Evolutionary conservation across 1,139 yeast species (phyloP).

Genomic region (Yamadazyma dendronema): DNA sequence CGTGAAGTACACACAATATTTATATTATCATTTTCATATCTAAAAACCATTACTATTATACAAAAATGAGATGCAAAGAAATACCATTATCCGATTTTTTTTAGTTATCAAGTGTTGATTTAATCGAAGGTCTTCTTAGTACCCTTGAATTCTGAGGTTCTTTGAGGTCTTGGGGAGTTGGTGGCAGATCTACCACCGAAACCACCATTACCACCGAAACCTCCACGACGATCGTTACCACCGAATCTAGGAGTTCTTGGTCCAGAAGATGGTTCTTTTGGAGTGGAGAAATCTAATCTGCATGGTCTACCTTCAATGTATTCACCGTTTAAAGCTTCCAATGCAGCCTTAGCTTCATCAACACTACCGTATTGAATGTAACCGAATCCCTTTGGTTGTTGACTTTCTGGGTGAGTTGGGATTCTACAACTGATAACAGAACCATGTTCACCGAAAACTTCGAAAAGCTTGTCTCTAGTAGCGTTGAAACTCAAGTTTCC

Average conservation of each 20-base stretch:
- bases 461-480: slow-evolving; percentile 72
- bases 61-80: slow-evolving; percentile 6
- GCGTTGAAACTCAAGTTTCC: slow-evolving; percentile 95
- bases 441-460: slow-evolving; percentile 74
- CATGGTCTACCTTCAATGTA: slow-evolving; percentile 89
- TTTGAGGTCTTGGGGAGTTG: slow-evolving; percentile 52
- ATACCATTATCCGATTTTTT: background rate
- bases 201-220: background rate
- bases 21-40: slow-evolving; percentile 2
- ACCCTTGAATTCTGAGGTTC: slow-evolving; percentile 65
- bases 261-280: slow-evolving; percentile 59
- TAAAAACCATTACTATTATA: slow-evolving; percentile 10
- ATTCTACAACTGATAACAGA: slow-evolving; percentile 83
- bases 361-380: slow-evolving; percentile 85
- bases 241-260: slow-evolving; percentile 42
- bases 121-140: slow-evolving; percentile 78
- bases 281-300: slow-evolving; percentile 92
- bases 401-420: slow-evolving; percentile 98
- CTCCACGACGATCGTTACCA: background rate
- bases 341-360: slow-evolving; percentile 90
- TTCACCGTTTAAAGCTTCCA: slow-evolving; percentile 85
- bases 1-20: background rate
- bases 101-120: slow-evolving; percentile 5
- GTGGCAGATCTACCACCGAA: slow-evolving; percentile 48
- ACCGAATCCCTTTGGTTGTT: slow-evolving; percentile 98